These are phyloP conservation scores for Panus rudis DNA, from an alignment of 768 basidiomycete genomes.

Conservation along the genomic window DNA sequence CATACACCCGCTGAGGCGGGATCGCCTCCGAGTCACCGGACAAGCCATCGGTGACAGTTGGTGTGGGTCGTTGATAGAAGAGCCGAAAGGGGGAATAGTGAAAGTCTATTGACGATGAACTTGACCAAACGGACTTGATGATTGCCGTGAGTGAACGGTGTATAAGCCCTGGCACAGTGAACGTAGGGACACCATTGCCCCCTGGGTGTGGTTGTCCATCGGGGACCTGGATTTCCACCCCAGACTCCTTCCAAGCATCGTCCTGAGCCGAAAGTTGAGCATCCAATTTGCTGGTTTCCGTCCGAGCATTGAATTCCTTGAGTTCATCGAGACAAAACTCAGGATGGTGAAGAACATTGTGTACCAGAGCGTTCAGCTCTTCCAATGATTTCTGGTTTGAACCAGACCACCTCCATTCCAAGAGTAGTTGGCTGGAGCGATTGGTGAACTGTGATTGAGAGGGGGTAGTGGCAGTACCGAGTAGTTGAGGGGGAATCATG, in stretches of 20 bases:
- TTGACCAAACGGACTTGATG: constrained; percentile 2
- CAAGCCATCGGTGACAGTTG: background rate
- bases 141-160: constrained; percentile 1
- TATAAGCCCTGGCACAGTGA: background rate
- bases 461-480: no score
- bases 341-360: constrained; percentile 4
- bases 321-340: constrained; percentile 18
- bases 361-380: background rate
- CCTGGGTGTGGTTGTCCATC: constrained; percentile 2
- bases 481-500: no score
- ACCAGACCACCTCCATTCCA: constrained; percentile 2
- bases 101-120: background rate
- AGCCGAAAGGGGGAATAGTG: constrained; percentile 1
- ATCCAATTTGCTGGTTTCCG: constrained; percentile 2
- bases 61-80: background rate
- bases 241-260: background rate
- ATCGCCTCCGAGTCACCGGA: background rate
- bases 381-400: background rate
- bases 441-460: background rate
- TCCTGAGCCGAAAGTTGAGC: background rate
- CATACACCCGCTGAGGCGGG: constrained; percentile 9
- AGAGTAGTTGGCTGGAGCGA: background rate
- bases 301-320: background rate
- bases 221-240: background rate
- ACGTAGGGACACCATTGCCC: constrained; percentile 2